A percentile compares a stretch with the other conserved stretches of the same genome.
phyloP scores from a whole-genome alignment of 1,139 yeast species.

The Kluyveromyces sp. region DNA sequence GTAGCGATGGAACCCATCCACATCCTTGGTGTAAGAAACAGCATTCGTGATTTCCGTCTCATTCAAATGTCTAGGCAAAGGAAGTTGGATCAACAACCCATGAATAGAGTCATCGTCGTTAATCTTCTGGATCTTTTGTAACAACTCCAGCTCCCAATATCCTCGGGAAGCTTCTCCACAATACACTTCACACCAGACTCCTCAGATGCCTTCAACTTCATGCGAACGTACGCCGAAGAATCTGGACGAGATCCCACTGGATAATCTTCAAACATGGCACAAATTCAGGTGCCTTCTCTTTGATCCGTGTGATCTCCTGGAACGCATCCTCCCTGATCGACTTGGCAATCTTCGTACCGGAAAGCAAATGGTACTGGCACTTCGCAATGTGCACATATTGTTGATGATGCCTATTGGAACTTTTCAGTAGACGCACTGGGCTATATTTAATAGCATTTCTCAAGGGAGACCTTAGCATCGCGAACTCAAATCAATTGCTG shows the following conservation, averaged over 20 bases:
- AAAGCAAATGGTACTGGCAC: slow-evolving; percentile 31
- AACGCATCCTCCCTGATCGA: slow-evolving; percentile 31
- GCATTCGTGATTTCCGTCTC: slow-evolving; percentile 63
- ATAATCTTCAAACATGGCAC: slow-evolving; percentile 59
- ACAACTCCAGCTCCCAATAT: slow-evolving; percentile 47
- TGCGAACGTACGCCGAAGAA: slow-evolving; percentile 67
- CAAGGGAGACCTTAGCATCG: not conserved
- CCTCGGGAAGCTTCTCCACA: slow-evolving; percentile 49
- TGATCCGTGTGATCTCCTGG: slow-evolving; percentile 45
- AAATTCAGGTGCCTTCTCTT: slow-evolving; percentile 43
- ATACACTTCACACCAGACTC: slow-evolving; percentile 58
- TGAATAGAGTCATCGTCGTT: slow-evolving; percentile 59
- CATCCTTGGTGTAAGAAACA: slow-evolving; percentile 63
- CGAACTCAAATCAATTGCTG: no score
- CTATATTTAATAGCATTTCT: not conserved
- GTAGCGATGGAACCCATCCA: slow-evolving; percentile 70
- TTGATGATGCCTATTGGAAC: not conserved
- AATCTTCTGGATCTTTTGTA: slow-evolving; percentile 47
- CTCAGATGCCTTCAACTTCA: slow-evolving; percentile 65
- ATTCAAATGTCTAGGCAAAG: slow-evolving; percentile 62
- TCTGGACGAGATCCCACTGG: slow-evolving; percentile 75
- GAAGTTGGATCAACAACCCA: slow-evolving; percentile 67
- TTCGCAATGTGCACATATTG: not conserved
- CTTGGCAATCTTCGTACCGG: slow-evolving; percentile 34
- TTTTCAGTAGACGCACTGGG: not conserved